phyloP scores from a whole-genome alignment of 495 filamentous ascomycete species.

The Astrocystis sublimbata region DNA sequence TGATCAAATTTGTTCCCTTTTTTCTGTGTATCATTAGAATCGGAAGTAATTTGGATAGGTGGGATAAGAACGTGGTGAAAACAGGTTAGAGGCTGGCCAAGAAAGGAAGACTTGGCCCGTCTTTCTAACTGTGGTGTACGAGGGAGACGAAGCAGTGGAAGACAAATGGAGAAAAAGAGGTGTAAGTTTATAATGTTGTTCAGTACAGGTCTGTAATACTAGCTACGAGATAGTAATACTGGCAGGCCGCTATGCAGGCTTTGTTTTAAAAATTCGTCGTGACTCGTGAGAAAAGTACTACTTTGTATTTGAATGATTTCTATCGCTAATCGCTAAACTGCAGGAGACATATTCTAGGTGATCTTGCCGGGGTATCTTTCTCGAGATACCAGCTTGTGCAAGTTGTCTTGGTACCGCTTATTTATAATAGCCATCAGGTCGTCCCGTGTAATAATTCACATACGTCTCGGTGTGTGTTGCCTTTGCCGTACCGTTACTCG shows the following conservation, averaged over 20 bases:
- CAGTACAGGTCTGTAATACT: conserved; percentile 2
- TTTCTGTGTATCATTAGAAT: conserved; percentile 9
- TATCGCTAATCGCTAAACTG: no score
- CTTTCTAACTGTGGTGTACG: background rate
- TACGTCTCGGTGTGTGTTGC: conserved; percentile 60
- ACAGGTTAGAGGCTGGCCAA: no score
- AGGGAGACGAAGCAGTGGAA: background rate
- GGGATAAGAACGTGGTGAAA: background rate
- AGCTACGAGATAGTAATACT: background rate
- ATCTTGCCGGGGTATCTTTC: no score
- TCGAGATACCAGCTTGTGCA: no score
- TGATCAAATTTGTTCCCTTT: no score
- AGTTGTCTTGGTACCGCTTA: no score
- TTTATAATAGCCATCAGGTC: conserved; percentile 27
- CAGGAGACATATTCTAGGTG: no score
- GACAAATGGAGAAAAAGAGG: background rate
- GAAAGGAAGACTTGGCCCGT: background rate
- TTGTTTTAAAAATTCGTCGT: background rate
- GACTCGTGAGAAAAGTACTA: background rate
- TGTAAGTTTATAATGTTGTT: background rate
- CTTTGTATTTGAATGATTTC: background rate
- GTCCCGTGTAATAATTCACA: conserved; percentile 26
- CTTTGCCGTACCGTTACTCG: conserved; percentile 46
- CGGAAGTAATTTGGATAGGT: no score
- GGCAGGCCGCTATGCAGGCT: background rate